A percentile compares a stretch with the other conserved stretches of the same genome.
Evolutionary conservation across 176 grass and related monocot species (phyloP).

Genomic region (Bonia amplexicaulis): DNA sequence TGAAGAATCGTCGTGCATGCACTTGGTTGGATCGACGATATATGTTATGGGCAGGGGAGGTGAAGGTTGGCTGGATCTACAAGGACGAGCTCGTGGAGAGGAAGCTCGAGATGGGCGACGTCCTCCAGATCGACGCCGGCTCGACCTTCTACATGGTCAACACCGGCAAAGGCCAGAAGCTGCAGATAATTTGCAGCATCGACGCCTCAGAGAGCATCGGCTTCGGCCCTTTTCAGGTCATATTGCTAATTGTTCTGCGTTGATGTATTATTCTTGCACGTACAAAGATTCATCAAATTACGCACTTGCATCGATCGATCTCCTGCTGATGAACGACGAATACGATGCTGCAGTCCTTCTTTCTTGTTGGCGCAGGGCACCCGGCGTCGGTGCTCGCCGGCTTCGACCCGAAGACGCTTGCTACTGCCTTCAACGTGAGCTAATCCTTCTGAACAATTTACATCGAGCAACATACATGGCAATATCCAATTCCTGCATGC

Average conservation of each 20-base stretch:
- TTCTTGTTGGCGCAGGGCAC: conserved; percentile 48
- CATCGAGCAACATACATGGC: background rate
- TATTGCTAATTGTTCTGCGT: background rate
- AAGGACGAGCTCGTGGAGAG: conserved; percentile 63
- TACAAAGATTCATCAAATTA: background rate
- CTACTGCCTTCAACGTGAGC: conserved; percentile 73
- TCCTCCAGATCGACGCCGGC: conserved; percentile 75
- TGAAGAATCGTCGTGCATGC: background rate
- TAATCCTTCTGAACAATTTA: background rate
- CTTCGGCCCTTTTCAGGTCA: conserved; percentile 56
- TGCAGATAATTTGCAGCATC: conserved; percentile 81
- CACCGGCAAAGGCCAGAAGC: conserved; percentile 60
- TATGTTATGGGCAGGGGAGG: conserved; percentile 43
- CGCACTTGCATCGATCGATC: background rate
- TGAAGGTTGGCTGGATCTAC: conserved; percentile 71
- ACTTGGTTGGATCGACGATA: background rate
- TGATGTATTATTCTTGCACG: background rate
- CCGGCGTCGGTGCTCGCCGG: conserved; percentile 50
- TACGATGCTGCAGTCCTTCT: conserved; percentile 60
- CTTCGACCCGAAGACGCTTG: conserved; percentile 54
- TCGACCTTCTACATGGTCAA: conserved; percentile 91
- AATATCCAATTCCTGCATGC: background rate
- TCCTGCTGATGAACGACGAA: background rate
- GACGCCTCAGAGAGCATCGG: conserved; percentile 74
- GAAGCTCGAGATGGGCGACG: conserved; percentile 82